Base-by-base conservation (phyloP, 2,329 filamentous ascomycete genomes). In the Fusarium buxicola region DNA sequence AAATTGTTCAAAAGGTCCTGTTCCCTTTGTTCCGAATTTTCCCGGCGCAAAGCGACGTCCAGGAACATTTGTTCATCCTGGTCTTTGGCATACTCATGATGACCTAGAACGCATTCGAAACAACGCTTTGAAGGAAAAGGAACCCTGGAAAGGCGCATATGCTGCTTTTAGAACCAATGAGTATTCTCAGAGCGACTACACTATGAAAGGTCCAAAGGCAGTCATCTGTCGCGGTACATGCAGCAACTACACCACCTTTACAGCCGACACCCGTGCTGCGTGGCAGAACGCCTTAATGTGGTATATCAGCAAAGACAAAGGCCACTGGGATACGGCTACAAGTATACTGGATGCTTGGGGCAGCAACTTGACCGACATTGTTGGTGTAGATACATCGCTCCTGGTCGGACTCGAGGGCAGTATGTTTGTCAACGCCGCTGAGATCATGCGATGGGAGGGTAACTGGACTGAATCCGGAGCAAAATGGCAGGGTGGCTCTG, bases 381-480 rank as follows among this genome's bases (percentile, higher is more conserved):
- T 76, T 32, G 75, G 75, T 2, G 72, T 64, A 0, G 75, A 78
- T 49, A 68, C 65, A 1, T 76, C 76, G 2, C 72, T 80, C 3
- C 58, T 79, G 6, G 62, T 79, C 7, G 76, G 73, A 1, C 61
- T 80, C 1, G 77, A 80, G 8, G 78, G 78, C 2, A 73, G 75
- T 18, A 34, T 80, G 13, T 72, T 80, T 8, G 76, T 72, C 16
- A 80, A 80, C 30, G 77, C 77, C 0, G 78, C 77, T 1, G 78
- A 80, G 63, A 78, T 80, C 27, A 78, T 80, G 76, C 73, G 77
- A 27, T 79, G 76, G 75, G 78, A 80, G 55, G 77, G 76, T 8
- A 66, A 68, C 18, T 80, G 78, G 77, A 65, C 66, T 0, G 77
- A 80, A 53, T 25, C 58, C 3, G 75, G 76, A 2, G 70, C 75